phyloP scores from a whole-genome alignment of 1,284 basidiomycete genomes.

The Ustilago sp. region DNA sequence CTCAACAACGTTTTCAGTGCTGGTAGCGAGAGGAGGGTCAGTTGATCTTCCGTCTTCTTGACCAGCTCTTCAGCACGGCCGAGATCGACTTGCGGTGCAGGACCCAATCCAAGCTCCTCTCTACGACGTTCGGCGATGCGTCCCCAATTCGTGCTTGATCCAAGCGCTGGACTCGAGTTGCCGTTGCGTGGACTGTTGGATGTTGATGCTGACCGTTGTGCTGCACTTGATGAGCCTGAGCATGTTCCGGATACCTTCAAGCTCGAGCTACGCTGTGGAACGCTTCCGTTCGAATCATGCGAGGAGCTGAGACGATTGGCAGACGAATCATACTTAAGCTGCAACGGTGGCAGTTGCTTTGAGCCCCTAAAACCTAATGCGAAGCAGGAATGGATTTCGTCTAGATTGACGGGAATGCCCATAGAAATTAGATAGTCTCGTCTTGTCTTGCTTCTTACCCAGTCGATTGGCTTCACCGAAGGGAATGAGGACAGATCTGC shows the following conservation, averaged over 20 bases:
- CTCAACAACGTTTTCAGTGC: slow-evolving; percentile 56
- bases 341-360: slow-evolving; percentile 53
- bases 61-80: slow-evolving; percentile 55
- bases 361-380: slow-evolving; percentile 28
- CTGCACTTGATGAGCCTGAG: slow-evolving; percentile 11
- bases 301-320: slow-evolving; percentile 10
- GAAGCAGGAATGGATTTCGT: slow-evolving; percentile 58
- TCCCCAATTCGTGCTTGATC: slow-evolving; percentile 42
- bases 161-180: slow-evolving; percentile 37
- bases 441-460: slow-evolving; percentile 62
- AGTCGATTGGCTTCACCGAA: slow-evolving; percentile 56
- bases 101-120: slow-evolving; percentile 56
- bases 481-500: slow-evolving; percentile 39
- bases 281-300: slow-evolving; percentile 5
- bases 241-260: slow-evolving; percentile 16
- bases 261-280: slow-evolving; percentile 34
- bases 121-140: slow-evolving; percentile 53
- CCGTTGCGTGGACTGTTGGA: slow-evolving; percentile 50
- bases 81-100: slow-evolving; percentile 51
- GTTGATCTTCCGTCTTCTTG: slow-evolving; percentile 54
- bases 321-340: slow-evolving; percentile 52
- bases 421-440: slow-evolving; percentile 64
- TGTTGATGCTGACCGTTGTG: slow-evolving; percentile 32
- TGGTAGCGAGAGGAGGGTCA: slow-evolving; percentile 62
- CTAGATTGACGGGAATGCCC: slow-evolving; percentile 66